Conservation (phyloP, 129 eudicot species). For the Smallanthus sonchifolius region DNA sequence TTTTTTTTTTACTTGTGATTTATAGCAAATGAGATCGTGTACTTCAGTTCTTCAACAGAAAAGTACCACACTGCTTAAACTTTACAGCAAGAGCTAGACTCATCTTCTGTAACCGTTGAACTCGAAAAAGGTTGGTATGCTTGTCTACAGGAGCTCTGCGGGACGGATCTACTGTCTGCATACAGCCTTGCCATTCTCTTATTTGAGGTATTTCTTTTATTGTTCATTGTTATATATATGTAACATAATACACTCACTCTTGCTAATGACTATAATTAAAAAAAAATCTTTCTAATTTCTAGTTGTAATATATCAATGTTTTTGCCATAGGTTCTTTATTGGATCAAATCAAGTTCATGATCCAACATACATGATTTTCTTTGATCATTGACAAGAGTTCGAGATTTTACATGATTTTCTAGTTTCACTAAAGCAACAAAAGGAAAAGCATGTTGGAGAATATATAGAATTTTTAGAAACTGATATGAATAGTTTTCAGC, state of each 20-base stretch:
- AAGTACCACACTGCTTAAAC: not conserved
- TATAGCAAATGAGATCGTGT: slow-evolving; percentile 32
- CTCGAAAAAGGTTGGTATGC: slow-evolving; percentile 57
- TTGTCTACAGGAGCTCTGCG: slow-evolving; percentile 40
- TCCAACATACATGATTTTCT: not conserved
- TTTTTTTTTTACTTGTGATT: not conserved
- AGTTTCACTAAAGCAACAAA: slow-evolving; percentile 35
- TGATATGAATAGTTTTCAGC: slow-evolving; percentile 46
- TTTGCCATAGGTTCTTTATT: not conserved
- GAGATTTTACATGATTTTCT: slow-evolving; percentile 52
- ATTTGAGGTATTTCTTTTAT: slow-evolving; percentile 45
- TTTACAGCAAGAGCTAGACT: slow-evolving; percentile 2
- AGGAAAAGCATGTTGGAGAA: slow-evolving; percentile 42
- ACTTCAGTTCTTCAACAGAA: not conserved
- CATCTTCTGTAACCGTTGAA: not conserved
- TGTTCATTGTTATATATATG: not conserved
- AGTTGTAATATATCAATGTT: too few species aligned
- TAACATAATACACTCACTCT: not conserved
- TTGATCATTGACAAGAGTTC: slow-evolving; percentile 31
- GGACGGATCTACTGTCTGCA: slow-evolving; percentile 24
- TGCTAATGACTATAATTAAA: not conserved
- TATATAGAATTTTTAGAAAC: slow-evolving; percentile 37
- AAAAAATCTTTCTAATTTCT: too few species aligned
- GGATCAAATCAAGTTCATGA: too few species aligned
- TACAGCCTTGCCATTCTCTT: slow-evolving; percentile 49